Base-by-base conservation (phyloP, 2,329 filamentous ascomycete genomes). In the Cadophora gregata region DNA sequence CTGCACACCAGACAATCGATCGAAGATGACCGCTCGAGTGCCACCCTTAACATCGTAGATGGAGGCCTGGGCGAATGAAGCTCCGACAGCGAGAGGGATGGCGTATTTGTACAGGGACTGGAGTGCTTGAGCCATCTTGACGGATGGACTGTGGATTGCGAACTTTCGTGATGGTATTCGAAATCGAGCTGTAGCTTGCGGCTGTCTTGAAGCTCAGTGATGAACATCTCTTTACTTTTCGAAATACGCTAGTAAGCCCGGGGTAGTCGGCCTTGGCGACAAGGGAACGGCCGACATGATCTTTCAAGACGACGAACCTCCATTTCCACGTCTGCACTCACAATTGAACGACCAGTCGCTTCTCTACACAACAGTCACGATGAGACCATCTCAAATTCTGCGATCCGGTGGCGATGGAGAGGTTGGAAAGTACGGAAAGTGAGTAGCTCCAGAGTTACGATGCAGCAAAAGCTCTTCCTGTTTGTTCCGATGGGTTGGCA, bases 31-130 rank as follows among this genome's bases (percentile, higher is more conserved):
- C 69, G 96, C 96, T 77, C 96, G 89, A 70, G 90, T 91, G 75
- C 96, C 96, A 78, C 96, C 96, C 79, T 93, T 94, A 78, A 99
- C 96, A 81, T 99, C 96, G 89, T 97, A 99, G 70, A 99, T 88
- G 67, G 93, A 93, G 72, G 92, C 86, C 80, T 93, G 90, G 72
- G 87, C 82, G 68, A 95, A 76, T 65, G 87, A 85, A 73, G 88
- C 82, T 74, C 85, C 92, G 73, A 92, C 80, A 68, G 91, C 88
- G 65, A 87, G 85, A 56, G 95, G 94, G 63, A 97, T 81, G 70
- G 92, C 92, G 79, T 84, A 85, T 74, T 85, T 85, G 82, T 90
- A 92, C 76, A 90, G 79, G 71, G 83, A 78, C 76, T 84, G 84
- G 72, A 93, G 84, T 56, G 82, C 80, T 77, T 85, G 84, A 71